These are phyloP conservation scores for Gliomastix tumulicola DNA, from an alignment of 2,329 filamentous ascomycete genomes.

Conservation along the genomic window DNA sequence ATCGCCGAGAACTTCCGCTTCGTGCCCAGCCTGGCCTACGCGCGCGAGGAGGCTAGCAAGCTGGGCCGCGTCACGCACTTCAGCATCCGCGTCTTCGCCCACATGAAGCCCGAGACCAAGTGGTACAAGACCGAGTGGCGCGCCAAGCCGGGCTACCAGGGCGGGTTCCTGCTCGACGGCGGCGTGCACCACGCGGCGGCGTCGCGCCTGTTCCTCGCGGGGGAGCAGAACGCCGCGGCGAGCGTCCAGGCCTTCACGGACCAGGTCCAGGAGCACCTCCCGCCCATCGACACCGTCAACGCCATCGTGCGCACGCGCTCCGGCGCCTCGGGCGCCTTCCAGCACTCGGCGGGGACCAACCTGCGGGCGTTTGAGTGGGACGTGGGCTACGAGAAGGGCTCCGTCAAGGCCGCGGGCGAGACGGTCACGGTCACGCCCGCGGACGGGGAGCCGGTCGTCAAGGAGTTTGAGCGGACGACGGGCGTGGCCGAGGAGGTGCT, in stretches of 20 bases:
- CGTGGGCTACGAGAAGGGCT: conserved; percentile 51
- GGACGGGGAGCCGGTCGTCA: conserved; percentile 21
- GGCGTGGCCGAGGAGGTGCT: conserved; percentile 54
- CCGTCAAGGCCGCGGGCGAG: conserved; percentile 39
- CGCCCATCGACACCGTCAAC: conserved; percentile 61
- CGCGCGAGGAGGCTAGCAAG: conserved; percentile 28
- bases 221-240: conserved; percentile 31
- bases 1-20: conserved; percentile 73
- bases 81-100: conserved; percentile 24
- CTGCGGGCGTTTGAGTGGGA: conserved; percentile 45
- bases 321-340: conserved; percentile 49
- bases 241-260: conserved; percentile 47
- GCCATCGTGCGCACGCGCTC: conserved; percentile 46
- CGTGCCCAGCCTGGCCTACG: conserved; percentile 46
- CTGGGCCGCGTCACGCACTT: conserved; percentile 37
- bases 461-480: conserved; percentile 39
- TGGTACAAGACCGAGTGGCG: conserved; percentile 35
- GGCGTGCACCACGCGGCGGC: conserved; percentile 67
- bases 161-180: conserved; percentile 69
- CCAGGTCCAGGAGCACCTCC: conserved; percentile 47
- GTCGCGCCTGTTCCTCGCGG: conserved; percentile 39
- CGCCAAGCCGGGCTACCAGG: conserved; percentile 61
- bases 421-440: conserved; percentile 28
- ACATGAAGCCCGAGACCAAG: conserved; percentile 29
- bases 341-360: conserved; percentile 50